Evolutionary conservation across 2,329 filamentous ascomycete species (phyloP).

Genomic region (Penicillium sp.): DNA sequence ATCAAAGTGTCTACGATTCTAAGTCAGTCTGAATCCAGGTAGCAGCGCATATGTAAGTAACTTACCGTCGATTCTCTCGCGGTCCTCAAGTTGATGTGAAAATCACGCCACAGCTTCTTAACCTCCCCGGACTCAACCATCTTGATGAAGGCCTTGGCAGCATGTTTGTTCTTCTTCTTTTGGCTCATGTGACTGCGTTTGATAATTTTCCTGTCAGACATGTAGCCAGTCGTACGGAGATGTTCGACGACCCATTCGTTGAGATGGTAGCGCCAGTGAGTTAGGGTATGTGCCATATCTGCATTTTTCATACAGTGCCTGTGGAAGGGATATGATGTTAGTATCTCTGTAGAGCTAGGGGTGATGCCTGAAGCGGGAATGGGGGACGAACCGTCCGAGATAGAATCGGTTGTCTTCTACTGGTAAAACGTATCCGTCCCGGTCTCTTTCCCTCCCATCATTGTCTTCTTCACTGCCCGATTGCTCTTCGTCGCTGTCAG

Average conservation of each 20-base stretch:
- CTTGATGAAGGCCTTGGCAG: constrained; percentile 65
- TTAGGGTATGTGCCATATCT: constrained; percentile 70
- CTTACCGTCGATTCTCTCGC: constrained; percentile 58
- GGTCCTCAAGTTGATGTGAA: constrained; percentile 65
- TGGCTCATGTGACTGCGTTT: constrained; percentile 66
- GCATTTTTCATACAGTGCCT: constrained; percentile 67
- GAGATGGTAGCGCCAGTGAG: constrained; percentile 78
- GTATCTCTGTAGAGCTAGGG: not conserved
- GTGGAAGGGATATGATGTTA: not conserved
- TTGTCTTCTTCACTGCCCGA: constrained; percentile 38
- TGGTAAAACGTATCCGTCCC: constrained; percentile 53
- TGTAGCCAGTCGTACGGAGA: constrained; percentile 63
- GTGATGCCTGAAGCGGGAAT: not conserved
- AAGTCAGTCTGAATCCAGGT: not conserved
- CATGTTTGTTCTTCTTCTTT: constrained; percentile 63
- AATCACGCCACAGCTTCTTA: constrained; percentile 66
- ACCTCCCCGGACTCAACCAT: constrained; percentile 68
- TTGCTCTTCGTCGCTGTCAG: constrained; percentile 49
- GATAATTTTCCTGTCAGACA: constrained; percentile 62
- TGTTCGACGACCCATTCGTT: constrained; percentile 71
- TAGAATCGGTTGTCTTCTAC: constrained; percentile 55
- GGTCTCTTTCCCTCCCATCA: constrained; percentile 43
- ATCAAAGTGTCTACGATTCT: not conserved
- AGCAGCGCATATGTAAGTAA: not conserved
- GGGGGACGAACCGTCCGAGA: constrained; percentile 53